Evolutionary conservation across 495 filamentous ascomycete species (phyloP).

Genomic region (Lichenothelia convexa): DNA sequence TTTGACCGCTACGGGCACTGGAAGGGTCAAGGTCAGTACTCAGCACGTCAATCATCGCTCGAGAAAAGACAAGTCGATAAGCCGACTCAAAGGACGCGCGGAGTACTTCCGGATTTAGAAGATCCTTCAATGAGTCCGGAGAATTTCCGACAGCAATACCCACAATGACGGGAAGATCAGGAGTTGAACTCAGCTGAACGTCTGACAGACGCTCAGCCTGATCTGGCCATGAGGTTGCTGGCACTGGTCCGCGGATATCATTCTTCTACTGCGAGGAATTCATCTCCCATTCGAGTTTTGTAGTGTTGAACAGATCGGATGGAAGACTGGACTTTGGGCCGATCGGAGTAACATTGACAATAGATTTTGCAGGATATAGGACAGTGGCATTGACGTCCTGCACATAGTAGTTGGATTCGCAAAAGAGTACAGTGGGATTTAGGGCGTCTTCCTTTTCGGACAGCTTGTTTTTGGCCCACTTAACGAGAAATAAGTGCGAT

Average conservation of each 20-base stretch:
- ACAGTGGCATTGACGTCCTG: conserved; percentile 20
- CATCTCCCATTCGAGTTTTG: conserved; percentile 11
- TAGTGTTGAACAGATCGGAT: conserved; percentile 19
- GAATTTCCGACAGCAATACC: conserved; percentile 15
- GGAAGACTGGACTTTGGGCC: conserved; percentile 10
- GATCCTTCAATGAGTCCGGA: conserved; percentile 10
- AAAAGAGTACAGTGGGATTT: conserved; percentile 21
- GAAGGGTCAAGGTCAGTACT: background rate
- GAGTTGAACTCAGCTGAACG: too few species aligned
- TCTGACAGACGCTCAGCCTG: conserved; percentile 4
- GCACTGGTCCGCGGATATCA: conserved; percentile 2
- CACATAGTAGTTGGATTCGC: conserved; percentile 21
- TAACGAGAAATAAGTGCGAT: conserved; percentile 18
- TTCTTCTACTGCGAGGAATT: conserved; percentile 1
- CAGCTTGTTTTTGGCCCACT: conserved; percentile 5
- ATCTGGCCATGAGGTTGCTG: conserved; percentile 1
- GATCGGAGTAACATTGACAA: conserved; percentile 3
- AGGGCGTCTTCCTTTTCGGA: background rate
- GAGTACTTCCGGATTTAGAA: conserved; percentile 14
- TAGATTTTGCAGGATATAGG: conserved; percentile 1
- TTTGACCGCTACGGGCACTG: background rate
- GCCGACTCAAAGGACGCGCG: conserved; percentile 14
- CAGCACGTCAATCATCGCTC: conserved; percentile 15
- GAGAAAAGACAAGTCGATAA: conserved; percentile 23
- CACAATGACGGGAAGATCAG: conserved; percentile 13